phyloP scores from a whole-genome alignment of 176 grass and related monocot species.

The Eleusine indica region DNA sequence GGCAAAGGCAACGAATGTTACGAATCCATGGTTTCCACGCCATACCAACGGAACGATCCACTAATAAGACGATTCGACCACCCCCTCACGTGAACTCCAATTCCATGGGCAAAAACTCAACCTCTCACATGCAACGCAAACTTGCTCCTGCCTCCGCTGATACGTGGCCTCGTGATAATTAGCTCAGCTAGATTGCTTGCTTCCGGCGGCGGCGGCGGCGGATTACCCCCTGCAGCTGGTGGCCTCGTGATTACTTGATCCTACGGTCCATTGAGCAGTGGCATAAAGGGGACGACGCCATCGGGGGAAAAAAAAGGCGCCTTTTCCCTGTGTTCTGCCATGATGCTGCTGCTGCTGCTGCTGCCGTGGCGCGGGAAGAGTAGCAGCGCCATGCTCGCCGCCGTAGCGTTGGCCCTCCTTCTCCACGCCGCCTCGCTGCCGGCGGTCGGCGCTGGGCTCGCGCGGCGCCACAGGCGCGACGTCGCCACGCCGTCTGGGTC shows the following conservation, averaged over 20 bases:
- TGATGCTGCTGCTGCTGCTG: conserved; percentile 33
- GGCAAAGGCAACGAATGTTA: conserved; percentile 44
- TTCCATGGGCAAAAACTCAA: neutral
- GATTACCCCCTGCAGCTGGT: neutral
- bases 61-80: conserved; percentile 5
- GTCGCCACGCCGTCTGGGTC: neutral
- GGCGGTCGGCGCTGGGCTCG: conserved; percentile 33
- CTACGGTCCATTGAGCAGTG: neutral
- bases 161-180: neutral
- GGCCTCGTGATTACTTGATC: conserved; percentile 8
- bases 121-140: conserved; percentile 55
- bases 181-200: neutral
- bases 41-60: conserved; percentile 24
- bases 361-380: conserved; percentile 1
- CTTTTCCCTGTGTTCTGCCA: neutral
- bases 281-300: conserved; percentile 19
- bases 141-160: neutral
- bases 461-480: conserved; percentile 38
- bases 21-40: conserved; percentile 50
- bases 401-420: conserved; percentile 20
- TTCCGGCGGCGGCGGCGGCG: neutral
- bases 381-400: neutral
- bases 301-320: neutral
- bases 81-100: conserved; percentile 43
- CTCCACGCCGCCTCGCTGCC: conserved; percentile 28